phyloP scores from a whole-genome alignment of 2,329 filamentous ascomycete species.

The Apiospora sp. region DNA sequence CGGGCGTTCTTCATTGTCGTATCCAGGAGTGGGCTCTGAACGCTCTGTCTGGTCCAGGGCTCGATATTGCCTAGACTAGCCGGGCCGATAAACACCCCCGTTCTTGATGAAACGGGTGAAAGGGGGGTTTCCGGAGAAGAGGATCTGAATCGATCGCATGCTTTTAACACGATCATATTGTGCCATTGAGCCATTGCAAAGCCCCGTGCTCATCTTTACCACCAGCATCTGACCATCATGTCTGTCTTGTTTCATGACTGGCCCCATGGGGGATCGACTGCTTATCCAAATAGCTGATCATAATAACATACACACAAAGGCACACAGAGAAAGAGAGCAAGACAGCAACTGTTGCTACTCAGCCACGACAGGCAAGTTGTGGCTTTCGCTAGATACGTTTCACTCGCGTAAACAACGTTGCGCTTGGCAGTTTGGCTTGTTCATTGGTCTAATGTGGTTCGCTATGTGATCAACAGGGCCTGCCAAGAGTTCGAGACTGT shows the following conservation, averaged over 20 bases:
- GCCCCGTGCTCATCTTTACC: neutral
- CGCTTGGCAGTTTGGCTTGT: neutral
- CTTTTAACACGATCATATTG: neutral
- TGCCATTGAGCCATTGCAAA: neutral
- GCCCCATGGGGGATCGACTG: neutral
- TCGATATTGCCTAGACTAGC: neutral
- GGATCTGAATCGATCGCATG: conserved; percentile 4
- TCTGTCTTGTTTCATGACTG: neutral
- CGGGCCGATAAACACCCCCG: neutral
- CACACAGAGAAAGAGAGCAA: neutral
- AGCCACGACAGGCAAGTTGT: neutral
- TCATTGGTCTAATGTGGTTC: neutral
- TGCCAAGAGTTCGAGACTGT: neutral
- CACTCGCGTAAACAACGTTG: neutral
- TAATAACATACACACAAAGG: neutral
- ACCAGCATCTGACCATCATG: neutral
- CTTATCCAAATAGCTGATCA: neutral
- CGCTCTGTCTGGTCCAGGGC: neutral
- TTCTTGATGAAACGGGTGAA: neutral
- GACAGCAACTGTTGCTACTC: neutral
- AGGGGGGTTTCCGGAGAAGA: neutral
- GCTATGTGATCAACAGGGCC: neutral
- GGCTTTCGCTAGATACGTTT: neutral
- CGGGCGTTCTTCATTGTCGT: neutral
- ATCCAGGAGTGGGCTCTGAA: neutral